Evolutionary conservation across 176 grass and related monocot species (phyloP).

Genomic region (Zoysia pacifica): DNA sequence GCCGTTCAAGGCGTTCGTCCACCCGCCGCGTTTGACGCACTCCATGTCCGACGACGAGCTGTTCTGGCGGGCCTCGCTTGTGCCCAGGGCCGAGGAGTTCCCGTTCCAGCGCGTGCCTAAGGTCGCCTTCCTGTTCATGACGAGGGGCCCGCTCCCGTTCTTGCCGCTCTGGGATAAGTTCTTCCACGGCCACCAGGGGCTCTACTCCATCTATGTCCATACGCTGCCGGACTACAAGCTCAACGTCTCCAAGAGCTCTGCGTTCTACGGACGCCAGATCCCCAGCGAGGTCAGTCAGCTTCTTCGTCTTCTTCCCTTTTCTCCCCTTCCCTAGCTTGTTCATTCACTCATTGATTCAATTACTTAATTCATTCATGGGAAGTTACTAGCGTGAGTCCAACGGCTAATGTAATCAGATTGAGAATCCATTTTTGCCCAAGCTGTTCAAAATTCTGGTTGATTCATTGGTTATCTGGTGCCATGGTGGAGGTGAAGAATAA

Average conservation of each 20-base stretch:
- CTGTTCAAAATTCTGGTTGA: not conserved
- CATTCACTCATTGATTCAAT: too few species aligned
- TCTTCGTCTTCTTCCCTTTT: too few species aligned
- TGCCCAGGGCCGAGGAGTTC: constrained; percentile 64
- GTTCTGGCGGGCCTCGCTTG: constrained; percentile 72
- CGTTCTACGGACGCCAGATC: not conserved
- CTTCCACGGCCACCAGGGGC: constrained; percentile 51
- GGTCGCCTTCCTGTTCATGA: constrained; percentile 90
- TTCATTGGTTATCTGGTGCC: constrained; percentile 38
- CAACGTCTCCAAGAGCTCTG: constrained; percentile 66
- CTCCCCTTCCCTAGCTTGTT: too few species aligned
- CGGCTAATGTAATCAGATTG: not conserved
- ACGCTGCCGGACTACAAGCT: constrained; percentile 80
- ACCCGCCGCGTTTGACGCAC: constrained; percentile 59
- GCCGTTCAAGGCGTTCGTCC: constrained; percentile 60
- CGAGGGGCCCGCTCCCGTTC: constrained; percentile 59
- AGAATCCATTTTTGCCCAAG: not conserved
- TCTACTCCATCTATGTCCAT: constrained; percentile 83
- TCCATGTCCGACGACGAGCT: constrained; percentile 74
- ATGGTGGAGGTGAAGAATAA: constrained; percentile 5
- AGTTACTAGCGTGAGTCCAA: not conserved
- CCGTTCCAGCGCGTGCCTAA: constrained; percentile 78
- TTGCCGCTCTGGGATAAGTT: constrained; percentile 70
- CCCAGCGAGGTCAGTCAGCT: too few species aligned
- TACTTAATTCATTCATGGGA: too few species aligned